Base-by-base conservation (phyloP, 345 rosid species). In the Mallotus nudiflorus region DNA sequence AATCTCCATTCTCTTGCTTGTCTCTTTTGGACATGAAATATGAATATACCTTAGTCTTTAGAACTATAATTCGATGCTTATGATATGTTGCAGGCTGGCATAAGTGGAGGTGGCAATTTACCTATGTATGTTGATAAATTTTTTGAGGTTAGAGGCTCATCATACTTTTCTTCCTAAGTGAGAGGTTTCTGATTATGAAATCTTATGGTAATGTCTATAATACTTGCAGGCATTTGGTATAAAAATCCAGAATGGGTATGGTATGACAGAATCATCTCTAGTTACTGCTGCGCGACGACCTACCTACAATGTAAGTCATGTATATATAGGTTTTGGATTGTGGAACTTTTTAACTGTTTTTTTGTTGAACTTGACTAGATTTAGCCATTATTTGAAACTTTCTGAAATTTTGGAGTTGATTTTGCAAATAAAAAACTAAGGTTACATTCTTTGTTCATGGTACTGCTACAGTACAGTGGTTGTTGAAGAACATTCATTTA, bases 71-170 rank as follows among this genome's bases (percentile, higher is more conserved):
- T 42, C 31, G 62, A 50, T 55, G 70, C 49, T 18, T 67, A 33
- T 29, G 70, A 60, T 70, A 64, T 69, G 54, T 44, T 74, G 68
- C 78, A 95, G 99, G 97, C 97, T 84, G 97, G 97, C 74, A 74
- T 90, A 53, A 89, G 96, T 65, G 99, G 99, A 74, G 99, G 99
- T 71, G 96, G 99, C n/a, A 90, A 90, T 80, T 85, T 95, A 83
- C 93, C 99, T 19, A 52, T 82, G 77, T 83, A 86, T 78, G 75
- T 95, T 45, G 99, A 95, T 80, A 88, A 81, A 70, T 95, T 95
- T 82, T 92, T 85, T 52, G 99, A 95, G 99, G 99, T 95, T 50
- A 39, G 87, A 76, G 57, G 42, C 49, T 66, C 12, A 18, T 20
- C 31, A 15, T 16, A 61, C 44, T 75, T 74, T 24, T 39, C 50